These are phyloP conservation scores for Gastrolobium villosum DNA, from an alignment of 306 rosid genomes.

Conservation along the genomic window DNA sequence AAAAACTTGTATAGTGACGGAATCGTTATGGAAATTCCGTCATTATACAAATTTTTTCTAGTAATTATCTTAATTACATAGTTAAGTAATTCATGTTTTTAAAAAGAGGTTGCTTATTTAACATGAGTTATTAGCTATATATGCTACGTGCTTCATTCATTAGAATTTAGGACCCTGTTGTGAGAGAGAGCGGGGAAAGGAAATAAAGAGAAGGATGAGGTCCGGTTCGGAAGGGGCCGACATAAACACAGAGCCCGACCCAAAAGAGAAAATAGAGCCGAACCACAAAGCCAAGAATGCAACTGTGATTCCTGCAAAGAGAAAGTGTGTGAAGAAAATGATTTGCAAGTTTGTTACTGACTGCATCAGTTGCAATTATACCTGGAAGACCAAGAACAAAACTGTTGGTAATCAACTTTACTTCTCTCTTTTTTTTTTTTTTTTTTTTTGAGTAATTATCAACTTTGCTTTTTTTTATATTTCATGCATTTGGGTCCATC, in stretches of 20 bases:
- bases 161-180: not conserved
- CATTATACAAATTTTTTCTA: not conserved
- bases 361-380: conserved; percentile 17
- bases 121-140: not conserved
- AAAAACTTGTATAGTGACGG: no score
- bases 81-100: no score
- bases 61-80: no score
- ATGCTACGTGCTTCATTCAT: not conserved
- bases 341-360: conserved; percentile 32
- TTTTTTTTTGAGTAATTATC: not conserved
- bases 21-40: no score
- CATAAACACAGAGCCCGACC: not conserved
- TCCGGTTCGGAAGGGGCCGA: conserved; percentile 32
- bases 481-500: not conserved
- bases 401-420: no score
- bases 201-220: conserved; percentile 31
- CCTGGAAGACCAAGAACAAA: conserved; percentile 2
- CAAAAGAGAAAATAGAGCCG: not conserved
- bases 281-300: conserved; percentile 27
- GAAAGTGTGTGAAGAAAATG: conserved; percentile 53
- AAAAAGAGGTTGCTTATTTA: not conserved
- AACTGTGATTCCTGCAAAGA: conserved; percentile 60
- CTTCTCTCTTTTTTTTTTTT: no score
- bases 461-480: not conserved
- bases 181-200: conserved; percentile 7